A percentile compares a stretch with the other conserved stretches of the same genome.
Conservation (phyloP, 208 protist genomes). For the Leishmania amazonensis region DNA sequence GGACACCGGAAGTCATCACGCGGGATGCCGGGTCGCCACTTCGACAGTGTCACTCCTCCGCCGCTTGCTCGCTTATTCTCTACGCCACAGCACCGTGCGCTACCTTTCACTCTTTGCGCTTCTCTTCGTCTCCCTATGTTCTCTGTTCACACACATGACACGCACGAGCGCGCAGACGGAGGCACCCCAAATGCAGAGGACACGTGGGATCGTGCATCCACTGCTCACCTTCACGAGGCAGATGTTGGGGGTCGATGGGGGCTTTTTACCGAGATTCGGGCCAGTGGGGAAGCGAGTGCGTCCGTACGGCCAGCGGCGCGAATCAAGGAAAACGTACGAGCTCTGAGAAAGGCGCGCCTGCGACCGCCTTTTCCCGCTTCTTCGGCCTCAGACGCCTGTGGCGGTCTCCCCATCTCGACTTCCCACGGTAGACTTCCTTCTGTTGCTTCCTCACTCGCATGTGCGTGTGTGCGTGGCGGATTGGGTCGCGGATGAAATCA, state of each 20-base stretch:
- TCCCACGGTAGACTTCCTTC: neutral
- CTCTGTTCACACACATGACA: neutral
- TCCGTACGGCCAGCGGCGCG: neutral
- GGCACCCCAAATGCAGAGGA: neutral
- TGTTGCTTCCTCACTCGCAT: neutral
- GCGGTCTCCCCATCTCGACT: neutral
- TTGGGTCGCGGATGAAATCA: neutral
- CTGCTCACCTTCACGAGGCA: neutral
- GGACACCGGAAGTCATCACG: neutral
- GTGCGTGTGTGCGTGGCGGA: neutral
- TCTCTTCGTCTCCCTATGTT: neutral
- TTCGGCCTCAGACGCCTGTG: neutral
- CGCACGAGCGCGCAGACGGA: neutral
- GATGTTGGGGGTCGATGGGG: neutral
- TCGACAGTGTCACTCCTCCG: neutral
- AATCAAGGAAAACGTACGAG: neutral
- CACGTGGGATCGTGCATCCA: neutral
- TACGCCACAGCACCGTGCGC: neutral
- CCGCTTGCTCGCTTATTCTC: neutral
- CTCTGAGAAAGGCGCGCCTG: neutral
- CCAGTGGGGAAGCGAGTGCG: neutral
- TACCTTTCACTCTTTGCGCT: neutral
- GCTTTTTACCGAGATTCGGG: neutral
- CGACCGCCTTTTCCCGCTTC: neutral
- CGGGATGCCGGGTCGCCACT: neutral